Evolutionary conservation across 1,284 basidiomycete genomes (phyloP), one percentile per base, ranked within the genome.

Genomic region (Sanghuangporus baumii): DNA sequence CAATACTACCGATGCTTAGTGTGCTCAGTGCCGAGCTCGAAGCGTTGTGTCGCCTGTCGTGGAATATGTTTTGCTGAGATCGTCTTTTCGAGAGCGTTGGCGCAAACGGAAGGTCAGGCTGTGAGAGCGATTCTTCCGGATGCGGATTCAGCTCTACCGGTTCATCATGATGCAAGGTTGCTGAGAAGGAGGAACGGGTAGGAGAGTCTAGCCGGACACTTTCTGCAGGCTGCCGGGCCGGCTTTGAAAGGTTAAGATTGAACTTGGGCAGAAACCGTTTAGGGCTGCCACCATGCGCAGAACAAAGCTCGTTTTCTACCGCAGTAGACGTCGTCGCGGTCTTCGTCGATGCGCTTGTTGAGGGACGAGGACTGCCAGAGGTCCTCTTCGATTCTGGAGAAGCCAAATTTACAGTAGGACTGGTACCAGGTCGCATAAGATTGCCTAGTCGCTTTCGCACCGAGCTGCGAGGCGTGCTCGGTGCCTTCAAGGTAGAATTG

Each of bases 21-120:
- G 62, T 64, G 38, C 63, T 65, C 23, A 65, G 55, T 3, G 63
- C 63, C 6, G 63, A 65, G 48, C 55, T 65, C 14, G 63, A 65
- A 8, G 43, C 60, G 34, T 61, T 65, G 36, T 55, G 36, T 38
- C 51, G 20, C 56, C 36, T 52, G 14, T 65, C 63, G 40, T 43
- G 37, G 40, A 65, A 61, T 18, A 65, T 55, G 37, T 54, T 65
- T 4, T 26, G 36, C 34, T 61, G 47, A 36, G 63, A 58, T 16
- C 36, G 47, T 41, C 50, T 61, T 23, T 58, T 57, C n/a, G 62
- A 57, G 34, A 60, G 50, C 6, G 52, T n/a, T n/a, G 48, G 46
- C 31, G 47, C 16, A 18, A 36, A 40, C 5, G 47, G 14, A 26
- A 43, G 20, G 16, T 60, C 55, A 14, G 50, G 37, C 23, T 31